Percentiles rank a stretch among this genome's conserved stretches.
phyloP scores from a whole-genome alignment of 192 early-diverging fungal genomes.

The Lunasporangiospora selenospora region DNA sequence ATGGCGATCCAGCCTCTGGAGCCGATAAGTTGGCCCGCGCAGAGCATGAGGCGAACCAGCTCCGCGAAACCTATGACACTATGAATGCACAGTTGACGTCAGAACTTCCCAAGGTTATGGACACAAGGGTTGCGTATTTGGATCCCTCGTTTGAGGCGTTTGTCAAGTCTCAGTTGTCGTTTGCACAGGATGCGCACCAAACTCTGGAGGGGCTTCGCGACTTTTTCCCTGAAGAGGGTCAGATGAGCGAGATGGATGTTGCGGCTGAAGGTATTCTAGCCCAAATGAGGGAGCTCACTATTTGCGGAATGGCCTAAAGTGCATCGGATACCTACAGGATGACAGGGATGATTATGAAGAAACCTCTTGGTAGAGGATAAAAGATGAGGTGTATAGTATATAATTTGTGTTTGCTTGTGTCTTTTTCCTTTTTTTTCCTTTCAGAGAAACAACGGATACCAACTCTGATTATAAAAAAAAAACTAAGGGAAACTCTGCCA shows the following conservation, averaged over 20 bases:
- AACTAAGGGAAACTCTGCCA: not conserved
- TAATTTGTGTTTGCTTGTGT: too few relatives aligned
- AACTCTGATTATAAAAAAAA: not conserved
- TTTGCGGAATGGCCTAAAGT: constrained; percentile 77
- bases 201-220: constrained; percentile 72
- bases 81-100: constrained; percentile 82
- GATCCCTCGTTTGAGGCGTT: constrained; percentile 97
- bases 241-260: constrained; percentile 65
- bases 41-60: constrained; percentile 79
- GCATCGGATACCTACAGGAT: too few relatives aligned
- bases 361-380: not conserved
- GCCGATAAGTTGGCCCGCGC: constrained; percentile 68
- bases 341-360: not conserved
- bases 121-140: constrained; percentile 85
- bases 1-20: too few relatives aligned
- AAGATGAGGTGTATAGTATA: too few relatives aligned
- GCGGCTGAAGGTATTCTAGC: constrained; percentile 81
- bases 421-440: not conserved
- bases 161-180: constrained; percentile 91
- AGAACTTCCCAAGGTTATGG: constrained; percentile 92
- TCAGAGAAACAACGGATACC: not conserved
- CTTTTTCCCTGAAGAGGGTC: constrained; percentile 63
- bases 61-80: constrained; percentile 80
- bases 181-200: constrained; percentile 83
- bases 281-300: constrained; percentile 89